phyloP scores from a whole-genome alignment of 2,329 filamentous ascomycete genomes.

The Colletotrichum navitas region DNA sequence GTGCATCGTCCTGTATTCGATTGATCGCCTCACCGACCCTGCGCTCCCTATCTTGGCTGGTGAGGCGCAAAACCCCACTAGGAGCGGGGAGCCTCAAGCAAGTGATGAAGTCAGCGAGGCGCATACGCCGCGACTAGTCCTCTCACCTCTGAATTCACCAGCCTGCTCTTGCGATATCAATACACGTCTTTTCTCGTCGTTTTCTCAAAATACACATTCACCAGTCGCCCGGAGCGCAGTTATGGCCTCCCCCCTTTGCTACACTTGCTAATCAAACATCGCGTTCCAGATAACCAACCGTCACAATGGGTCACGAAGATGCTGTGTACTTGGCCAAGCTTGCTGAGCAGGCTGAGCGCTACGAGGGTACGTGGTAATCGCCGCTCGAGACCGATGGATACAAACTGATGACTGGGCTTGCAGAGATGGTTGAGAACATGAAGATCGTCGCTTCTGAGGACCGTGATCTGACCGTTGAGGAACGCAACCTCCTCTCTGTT shows the following conservation, averaged over 20 bases:
- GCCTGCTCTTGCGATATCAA: constrained; percentile 20
- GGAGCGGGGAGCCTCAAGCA: constrained; percentile 41
- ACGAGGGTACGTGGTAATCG: constrained; percentile 81
- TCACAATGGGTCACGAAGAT: constrained; percentile 98
- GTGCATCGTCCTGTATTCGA: constrained; percentile 23
- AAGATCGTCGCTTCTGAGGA: constrained; percentile 95
- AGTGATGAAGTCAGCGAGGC: constrained; percentile 43
- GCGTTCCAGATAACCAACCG: constrained; percentile 48
- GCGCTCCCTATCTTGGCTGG: constrained; percentile 35
- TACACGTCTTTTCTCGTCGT: background rate
- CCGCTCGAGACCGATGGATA: constrained; percentile 23
- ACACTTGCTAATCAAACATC: constrained; percentile 34
- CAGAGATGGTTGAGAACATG: constrained; percentile 99
- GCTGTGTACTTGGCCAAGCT: constrained; percentile 99
- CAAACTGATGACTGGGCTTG: constrained; percentile 37
- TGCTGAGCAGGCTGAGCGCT: constrained; percentile 99
- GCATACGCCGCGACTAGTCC: constrained; percentile 35
- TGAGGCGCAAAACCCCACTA: constrained; percentile 43
- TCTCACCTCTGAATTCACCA: constrained; percentile 9
- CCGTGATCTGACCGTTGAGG: constrained; percentile 87
- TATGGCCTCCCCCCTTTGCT: constrained; percentile 1
- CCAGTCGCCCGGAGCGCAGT: constrained; percentile 14
- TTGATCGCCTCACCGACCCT: constrained; percentile 33
- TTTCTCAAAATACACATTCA: background rate
- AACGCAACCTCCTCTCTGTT: constrained; percentile 96